Conservation (phyloP, 495 filamentous ascomycete species). For the Geopyxis carbonaria region DNA sequence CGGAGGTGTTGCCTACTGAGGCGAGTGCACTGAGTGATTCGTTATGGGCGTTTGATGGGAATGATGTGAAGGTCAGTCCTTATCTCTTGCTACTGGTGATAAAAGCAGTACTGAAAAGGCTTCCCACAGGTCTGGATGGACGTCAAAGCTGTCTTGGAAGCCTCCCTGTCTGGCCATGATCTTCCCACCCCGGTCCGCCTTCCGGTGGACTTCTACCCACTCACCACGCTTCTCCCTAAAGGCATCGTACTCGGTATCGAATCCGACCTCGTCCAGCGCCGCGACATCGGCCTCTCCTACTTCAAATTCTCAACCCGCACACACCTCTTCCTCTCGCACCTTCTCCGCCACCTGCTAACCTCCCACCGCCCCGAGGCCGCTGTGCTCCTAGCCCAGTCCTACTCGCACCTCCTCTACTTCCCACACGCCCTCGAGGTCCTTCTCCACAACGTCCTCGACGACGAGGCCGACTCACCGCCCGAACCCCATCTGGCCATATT, state of each 20-base stretch:
- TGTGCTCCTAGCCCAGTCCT: constrained; percentile 45
- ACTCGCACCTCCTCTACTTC: constrained; percentile 58
- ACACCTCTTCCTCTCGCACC: constrained; percentile 75
- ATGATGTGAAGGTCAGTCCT: constrained; percentile 35
- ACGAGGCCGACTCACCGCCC: constrained; percentile 53
- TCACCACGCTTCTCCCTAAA: constrained; percentile 69
- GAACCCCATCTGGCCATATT: constrained; percentile 48
- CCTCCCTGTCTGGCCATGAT: constrained; percentile 39
- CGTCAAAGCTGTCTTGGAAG: constrained; percentile 66
- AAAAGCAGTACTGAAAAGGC: too few relatives aligned
- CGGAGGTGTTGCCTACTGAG: constrained; percentile 12
- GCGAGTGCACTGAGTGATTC: constrained; percentile 55
- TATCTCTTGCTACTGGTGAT: too few relatives aligned
- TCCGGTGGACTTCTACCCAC: constrained; percentile 74
- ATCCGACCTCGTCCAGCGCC: constrained; percentile 74
- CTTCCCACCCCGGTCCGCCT: constrained; percentile 48
- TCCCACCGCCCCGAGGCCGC: constrained; percentile 51
- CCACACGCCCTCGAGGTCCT: constrained; percentile 83
- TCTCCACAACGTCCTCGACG: constrained; percentile 82
- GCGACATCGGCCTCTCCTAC: constrained; percentile 74
- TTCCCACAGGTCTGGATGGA: constrained; percentile 66
- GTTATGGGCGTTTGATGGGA: constrained; percentile 86
- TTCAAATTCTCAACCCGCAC: constrained; percentile 74
- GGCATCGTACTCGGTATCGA: constrained; percentile 83
- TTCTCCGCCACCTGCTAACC: constrained; percentile 59